A percentile compares a stretch with the other conserved stretches of the same genome.
Evolutionary conservation across 352 stramenopile genomes (phyloP).

Genomic region (Phytophthora crassamura): DNA sequence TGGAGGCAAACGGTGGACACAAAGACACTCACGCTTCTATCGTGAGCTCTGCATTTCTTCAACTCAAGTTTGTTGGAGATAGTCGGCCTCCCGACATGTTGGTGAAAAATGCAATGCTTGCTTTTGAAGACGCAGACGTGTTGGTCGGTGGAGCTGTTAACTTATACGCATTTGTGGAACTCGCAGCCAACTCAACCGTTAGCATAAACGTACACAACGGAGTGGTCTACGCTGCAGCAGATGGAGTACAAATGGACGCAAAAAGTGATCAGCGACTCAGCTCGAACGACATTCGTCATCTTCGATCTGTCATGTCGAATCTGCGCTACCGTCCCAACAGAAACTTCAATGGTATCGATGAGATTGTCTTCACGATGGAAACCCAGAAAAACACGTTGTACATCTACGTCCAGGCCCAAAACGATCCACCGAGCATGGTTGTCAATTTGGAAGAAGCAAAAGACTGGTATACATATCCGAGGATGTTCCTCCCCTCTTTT

Average conservation of each 20-base stretch:
- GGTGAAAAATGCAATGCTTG: conserved; percentile 9
- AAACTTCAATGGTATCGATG: conserved; percentile 39
- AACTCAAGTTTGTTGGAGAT: conserved; percentile 19
- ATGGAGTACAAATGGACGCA: conserved; percentile 7
- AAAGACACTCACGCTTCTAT: neutral
- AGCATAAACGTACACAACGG: conserved; percentile 24
- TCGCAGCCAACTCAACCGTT: neutral
- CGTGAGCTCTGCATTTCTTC: conserved; percentile 17
- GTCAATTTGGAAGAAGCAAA: conserved; percentile 22
- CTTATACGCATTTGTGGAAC: conserved; percentile 8
- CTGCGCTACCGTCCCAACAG: conserved; percentile 25
- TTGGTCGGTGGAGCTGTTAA: conserved; percentile 25
- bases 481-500: conserved; percentile 43
- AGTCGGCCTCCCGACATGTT: conserved; percentile 14
- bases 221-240: conserved; percentile 9
- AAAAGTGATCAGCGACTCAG: conserved; percentile 18
- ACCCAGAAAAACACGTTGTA: conserved; percentile 30
- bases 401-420: conserved; percentile 44
- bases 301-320: conserved; percentile 18
- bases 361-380: conserved; percentile 21
- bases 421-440: conserved; percentile 35
- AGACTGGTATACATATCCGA: conserved; percentile 37
- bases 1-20: neutral
- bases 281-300: neutral
- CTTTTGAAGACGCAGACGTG: conserved; percentile 22